phyloP scores from a whole-genome alignment of 331 rosid species.

The Arachis monticola region DNA sequence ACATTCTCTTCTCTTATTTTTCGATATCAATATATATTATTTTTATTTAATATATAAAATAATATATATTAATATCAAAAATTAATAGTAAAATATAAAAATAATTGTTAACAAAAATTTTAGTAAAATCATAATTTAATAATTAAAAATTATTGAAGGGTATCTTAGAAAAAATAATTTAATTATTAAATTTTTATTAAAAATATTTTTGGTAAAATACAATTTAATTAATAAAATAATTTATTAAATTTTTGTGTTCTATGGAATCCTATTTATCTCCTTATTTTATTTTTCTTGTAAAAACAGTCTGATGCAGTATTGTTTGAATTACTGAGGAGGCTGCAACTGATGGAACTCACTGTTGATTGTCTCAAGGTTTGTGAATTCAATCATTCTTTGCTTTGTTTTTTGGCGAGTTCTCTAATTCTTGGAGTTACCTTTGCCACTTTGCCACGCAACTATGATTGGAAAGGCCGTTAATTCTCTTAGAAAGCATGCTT shows the following conservation, averaged over 20 bases:
- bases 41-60: too few relatives aligned
- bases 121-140: too few relatives aligned
- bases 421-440: conserved; percentile 20
- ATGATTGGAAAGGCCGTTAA: conserved; percentile 91
- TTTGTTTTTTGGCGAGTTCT: neutral
- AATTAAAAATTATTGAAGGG: too few relatives aligned
- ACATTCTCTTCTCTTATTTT: too few relatives aligned
- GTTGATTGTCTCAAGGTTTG: conserved; percentile 76
- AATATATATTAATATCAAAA: too few relatives aligned
- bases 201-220: too few relatives aligned
- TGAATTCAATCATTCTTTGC: conserved; percentile 41
- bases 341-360: conserved; percentile 71
- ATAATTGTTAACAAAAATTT: too few relatives aligned
- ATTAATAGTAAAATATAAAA: too few relatives aligned
- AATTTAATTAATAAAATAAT: too few relatives aligned
- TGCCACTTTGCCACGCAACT: conserved; percentile 67
- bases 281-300: conserved; percentile 28
- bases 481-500: conserved; percentile 70
- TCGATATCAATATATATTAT: too few relatives aligned
- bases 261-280: conserved; percentile 38
- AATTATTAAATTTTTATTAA: too few relatives aligned
- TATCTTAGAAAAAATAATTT: too few relatives aligned
- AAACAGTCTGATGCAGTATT: conserved; percentile 77
- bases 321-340: conserved; percentile 85
- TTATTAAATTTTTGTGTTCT: conserved; percentile 5